Evolutionary conservation across 257 asterid genomes (phyloP), one percentile per base, ranked within the genome.

Genomic region (Fraxinus cuspidata): DNA sequence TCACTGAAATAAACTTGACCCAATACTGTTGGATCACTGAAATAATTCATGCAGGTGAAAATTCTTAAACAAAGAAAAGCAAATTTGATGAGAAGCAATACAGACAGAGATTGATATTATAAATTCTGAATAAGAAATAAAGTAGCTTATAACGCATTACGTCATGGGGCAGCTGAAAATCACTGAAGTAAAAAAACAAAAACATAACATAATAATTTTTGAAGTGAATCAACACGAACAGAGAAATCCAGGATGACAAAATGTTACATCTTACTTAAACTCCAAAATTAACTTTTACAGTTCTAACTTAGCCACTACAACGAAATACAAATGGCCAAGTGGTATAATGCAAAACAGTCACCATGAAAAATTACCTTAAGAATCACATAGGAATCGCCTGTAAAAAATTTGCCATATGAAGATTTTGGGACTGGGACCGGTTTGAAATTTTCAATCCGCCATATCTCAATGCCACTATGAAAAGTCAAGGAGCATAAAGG

Each of bases 381-480:
- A 75, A 94, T 81, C 79, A 94, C 84, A 81, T 94, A 94, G 18
- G 98, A 94, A 82, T 92, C 97, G 79, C 97, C 97, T 3, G 91
- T 84, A 88, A 84, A 94, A 80, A 94, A 94, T 72, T 91, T 94
- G 27, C 98, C 97, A 82, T 85, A 83, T 73, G 92, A 87, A 79
- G 97, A 85, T 85, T 86, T 89, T 56, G 92, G 86, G 83, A 92
- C 81, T 23, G 89, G 83, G 58, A 92, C 90, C 0, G 98, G 97
- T 76, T 80, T 83, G 76, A 89, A 89, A 80, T 89, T 92, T 86
- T 94, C 98, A 63, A 94, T 92, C 84, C 92, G 90, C 98, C 98
- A 94, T 79, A 94, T 88, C 85, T 94, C 98, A 81, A 85, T 90
- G 74, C 98, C 98, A 73, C 98, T 94, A 75, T 76, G 64, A 37